Base-by-base conservation (phyloP, 2,329 filamentous ascomycete genomes). In the Ophioceras dolichostomum region DNA sequence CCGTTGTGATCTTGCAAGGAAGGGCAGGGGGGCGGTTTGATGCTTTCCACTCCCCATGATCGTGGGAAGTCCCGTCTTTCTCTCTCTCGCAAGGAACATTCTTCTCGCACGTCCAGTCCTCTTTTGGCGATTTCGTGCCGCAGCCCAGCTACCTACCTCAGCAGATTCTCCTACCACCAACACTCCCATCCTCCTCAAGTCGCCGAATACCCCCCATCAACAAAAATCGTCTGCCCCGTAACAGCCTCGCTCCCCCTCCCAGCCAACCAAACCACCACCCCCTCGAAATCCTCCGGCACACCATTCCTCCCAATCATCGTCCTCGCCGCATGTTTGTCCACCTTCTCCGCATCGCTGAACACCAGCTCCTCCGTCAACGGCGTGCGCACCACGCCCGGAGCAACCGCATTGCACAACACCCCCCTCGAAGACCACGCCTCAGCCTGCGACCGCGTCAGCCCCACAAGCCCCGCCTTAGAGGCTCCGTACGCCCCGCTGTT, bases 321-420 rank as follows among this genome's bases (percentile, higher is more conserved):
- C 22, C 22, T 26, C 22, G 22, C 22, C 8, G 22, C 22, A 26
- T 26, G 22, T 12, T 7, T 12, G 8, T 12, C 22, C 22, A 12
- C 22, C 22, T 26, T 26, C 12, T 7, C 22, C 22, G 12, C 8
- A 12, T 26, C 22, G 22, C 8, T 8, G 12, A 26, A 26, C 8
- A 26, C 22, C n/a, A n/a, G n/a, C 8, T 7, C 22, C 22, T 26
- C 22, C 8, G 22, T 26, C 8, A 26, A 12, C 22, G 22, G 22
- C 8, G 22, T 26, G 22, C 12, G 22, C 20, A 32, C 41, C 22
- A 38, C 39, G n/a, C 43, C 43, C 21, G 36, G 43, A 14, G 41
- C 43, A 29, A 32, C 32, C 24, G 38, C 41, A 5, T 39, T 36
- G n/a, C 43, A 41, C 19, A 39, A 39, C 18, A 20, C 34, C 18